Percentiles rank a stretch among this genome's conserved stretches.
These are phyloP conservation scores for Aspergillus tamarii DNA, from an alignment of 2,329 filamentous ascomycete species.

Conservation along the genomic window DNA sequence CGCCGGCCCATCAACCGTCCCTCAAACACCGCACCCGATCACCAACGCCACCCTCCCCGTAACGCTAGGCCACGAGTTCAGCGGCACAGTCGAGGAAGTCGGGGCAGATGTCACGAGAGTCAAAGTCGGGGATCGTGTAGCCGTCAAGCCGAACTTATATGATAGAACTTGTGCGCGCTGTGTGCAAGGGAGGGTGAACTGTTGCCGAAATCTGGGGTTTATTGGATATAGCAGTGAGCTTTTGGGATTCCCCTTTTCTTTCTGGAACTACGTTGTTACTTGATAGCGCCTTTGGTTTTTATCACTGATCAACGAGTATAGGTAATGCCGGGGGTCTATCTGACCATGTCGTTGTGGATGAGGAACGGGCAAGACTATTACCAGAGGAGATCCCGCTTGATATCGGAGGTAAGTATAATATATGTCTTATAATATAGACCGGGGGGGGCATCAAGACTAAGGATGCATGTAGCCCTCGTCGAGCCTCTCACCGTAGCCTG, in stretches of 20 bases:
- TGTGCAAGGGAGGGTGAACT: slow-evolving; percentile 56
- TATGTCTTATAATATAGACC: not conserved
- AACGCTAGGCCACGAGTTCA: slow-evolving; percentile 68
- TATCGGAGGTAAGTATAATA: slow-evolving; percentile 23
- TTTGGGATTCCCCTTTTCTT: too few relatives aligned
- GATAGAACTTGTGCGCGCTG: slow-evolving; percentile 62
- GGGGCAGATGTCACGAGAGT: slow-evolving; percentile 54
- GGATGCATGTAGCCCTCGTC: slow-evolving; percentile 53
- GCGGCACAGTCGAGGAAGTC: slow-evolving; percentile 62
- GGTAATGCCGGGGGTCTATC: slow-evolving; percentile 33
- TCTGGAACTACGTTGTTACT: not conserved
- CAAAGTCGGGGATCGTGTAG: slow-evolving; percentile 60
- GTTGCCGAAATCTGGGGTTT: slow-evolving; percentile 61
- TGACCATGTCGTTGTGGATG: slow-evolving; percentile 30
- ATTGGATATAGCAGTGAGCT: slow-evolving; percentile 51
- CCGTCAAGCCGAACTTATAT: slow-evolving; percentile 63
- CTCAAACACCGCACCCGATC: slow-evolving; percentile 57
- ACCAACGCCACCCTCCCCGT: slow-evolving; percentile 62
- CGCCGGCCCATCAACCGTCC: slow-evolving; percentile 53
- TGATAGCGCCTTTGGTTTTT: slow-evolving; percentile 43
- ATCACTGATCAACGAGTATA: slow-evolving; percentile 43
- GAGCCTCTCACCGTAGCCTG: slow-evolving; percentile 67
- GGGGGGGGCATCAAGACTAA: not conserved
- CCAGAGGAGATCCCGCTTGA: slow-evolving; percentile 28
- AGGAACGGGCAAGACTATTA: slow-evolving; percentile 25